phyloP scores from a whole-genome alignment of 208 protist genomes.

The Naegleria lovaniensis region DNA sequence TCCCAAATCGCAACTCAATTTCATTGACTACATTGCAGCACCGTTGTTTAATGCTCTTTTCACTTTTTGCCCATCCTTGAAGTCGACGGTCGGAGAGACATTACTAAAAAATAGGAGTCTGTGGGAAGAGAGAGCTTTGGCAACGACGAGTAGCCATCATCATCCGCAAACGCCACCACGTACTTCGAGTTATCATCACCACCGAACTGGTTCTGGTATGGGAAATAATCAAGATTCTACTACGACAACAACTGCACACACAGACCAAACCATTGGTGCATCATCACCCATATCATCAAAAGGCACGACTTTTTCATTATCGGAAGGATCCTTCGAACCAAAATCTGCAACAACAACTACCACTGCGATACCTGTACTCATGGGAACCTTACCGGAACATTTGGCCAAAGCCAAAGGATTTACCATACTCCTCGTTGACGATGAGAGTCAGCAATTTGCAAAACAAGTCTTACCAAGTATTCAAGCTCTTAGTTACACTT shows the following conservation, averaged over 20 bases:
- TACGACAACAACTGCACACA: no score
- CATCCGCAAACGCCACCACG: background rate
- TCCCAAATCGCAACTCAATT: background rate
- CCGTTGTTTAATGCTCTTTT: background rate
- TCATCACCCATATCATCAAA: no score
- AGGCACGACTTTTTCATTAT: no score
- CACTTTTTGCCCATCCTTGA: background rate
- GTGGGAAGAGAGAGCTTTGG: background rate
- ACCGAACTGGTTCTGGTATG: background rate
- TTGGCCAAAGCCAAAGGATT: background rate
- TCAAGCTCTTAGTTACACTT: background rate
- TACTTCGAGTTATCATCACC: background rate
- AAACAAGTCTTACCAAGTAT: background rate
- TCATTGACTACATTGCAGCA: conserved; percentile 27
- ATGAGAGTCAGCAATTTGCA: background rate
- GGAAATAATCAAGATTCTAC: background rate
- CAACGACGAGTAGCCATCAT: background rate
- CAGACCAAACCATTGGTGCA: no score
- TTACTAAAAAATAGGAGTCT: background rate
- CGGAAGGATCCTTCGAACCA: background rate
- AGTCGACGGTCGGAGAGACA: background rate
- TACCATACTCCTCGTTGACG: background rate
- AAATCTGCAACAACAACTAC: background rate
- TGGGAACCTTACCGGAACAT: background rate
- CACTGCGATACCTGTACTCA: background rate